Conservation (phyloP, 1,139 yeast genomes). For the Suhomyces chickasaworum region DNA sequence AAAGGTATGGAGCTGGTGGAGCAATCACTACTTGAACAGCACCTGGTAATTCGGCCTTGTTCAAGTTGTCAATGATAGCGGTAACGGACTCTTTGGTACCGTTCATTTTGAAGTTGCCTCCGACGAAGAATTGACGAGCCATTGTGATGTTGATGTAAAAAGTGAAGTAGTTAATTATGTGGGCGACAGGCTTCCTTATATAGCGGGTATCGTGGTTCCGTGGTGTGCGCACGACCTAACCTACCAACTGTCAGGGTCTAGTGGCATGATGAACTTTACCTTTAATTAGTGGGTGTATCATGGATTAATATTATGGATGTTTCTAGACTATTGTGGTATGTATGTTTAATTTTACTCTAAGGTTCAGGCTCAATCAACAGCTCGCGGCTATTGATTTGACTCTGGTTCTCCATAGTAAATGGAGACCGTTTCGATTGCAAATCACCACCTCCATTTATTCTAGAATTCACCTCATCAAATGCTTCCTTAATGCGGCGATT, state of each 20-base stretch:
- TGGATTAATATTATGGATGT: background rate
- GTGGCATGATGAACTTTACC: background rate
- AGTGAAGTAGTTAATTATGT: background rate
- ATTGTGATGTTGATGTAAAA: constrained; percentile 18
- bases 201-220: constrained; percentile 14
- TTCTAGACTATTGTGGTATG: no score
- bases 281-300: background rate
- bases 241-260: background rate
- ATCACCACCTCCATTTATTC: background rate
- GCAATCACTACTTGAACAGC: constrained; percentile 89
- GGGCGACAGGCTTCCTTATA: constrained; percentile 11
- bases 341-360: no score
- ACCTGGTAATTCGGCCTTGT: constrained; percentile 71
- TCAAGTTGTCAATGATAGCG: constrained; percentile 79
- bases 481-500: constrained; percentile 40
- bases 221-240: constrained; percentile 8
- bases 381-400: constrained; percentile 27
- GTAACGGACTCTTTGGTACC: constrained; percentile 88
- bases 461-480: constrained; percentile 22
- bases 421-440: constrained; percentile 10
- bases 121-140: constrained; percentile 96
- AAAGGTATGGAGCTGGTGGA: constrained; percentile 94
- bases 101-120: constrained; percentile 99
- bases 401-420: constrained; percentile 34
- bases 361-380: constrained; percentile 1